A percentile compares a stretch with the other conserved stretches of the same genome.
These are phyloP conservation scores for Apophysomyces trapeziformis DNA, from an alignment of 371 early-diverging fungal genomes.

Conservation along the genomic window DNA sequence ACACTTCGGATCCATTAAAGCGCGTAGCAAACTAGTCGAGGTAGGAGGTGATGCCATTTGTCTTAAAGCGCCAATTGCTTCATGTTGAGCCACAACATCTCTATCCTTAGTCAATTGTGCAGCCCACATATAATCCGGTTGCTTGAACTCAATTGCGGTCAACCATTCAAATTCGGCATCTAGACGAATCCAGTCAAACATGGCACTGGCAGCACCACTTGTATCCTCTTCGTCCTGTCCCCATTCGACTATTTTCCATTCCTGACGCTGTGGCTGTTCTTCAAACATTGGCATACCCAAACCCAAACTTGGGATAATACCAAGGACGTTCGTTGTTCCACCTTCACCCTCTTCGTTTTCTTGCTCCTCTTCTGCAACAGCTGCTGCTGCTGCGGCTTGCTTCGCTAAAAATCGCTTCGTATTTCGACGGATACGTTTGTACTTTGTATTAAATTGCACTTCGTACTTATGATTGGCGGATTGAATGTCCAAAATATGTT, in stretches of 20 bases:
- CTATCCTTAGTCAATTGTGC: conserved; percentile 93
- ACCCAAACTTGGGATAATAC: conserved; percentile 60
- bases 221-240: conserved; percentile 80
- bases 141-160: conserved; percentile 86
- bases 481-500: conserved; percentile 89
- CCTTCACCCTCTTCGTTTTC: conserved; percentile 65
- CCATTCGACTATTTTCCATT: conserved; percentile 83
- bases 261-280: conserved; percentile 68
- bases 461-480: conserved; percentile 78
- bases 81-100: conserved; percentile 96
- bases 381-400: conserved; percentile 80
- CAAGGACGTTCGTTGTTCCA: conserved; percentile 44
- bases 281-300: conserved; percentile 75
- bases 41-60: conserved; percentile 70
- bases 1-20: conserved; percentile 81
- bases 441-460: conserved; percentile 95
- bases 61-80: conserved; percentile 77
- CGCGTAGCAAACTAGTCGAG: conserved; percentile 76
- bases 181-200: conserved; percentile 96
- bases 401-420: conserved; percentile 82
- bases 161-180: conserved; percentile 97
- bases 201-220: conserved; percentile 69
- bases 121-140: conserved; percentile 97
- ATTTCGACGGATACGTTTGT: conserved; percentile 90
- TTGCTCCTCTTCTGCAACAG: conserved; percentile 71